Evolutionary conservation across 345 rosid genomes (phyloP).

Genomic region (Pugionium dolabratum): DNA sequence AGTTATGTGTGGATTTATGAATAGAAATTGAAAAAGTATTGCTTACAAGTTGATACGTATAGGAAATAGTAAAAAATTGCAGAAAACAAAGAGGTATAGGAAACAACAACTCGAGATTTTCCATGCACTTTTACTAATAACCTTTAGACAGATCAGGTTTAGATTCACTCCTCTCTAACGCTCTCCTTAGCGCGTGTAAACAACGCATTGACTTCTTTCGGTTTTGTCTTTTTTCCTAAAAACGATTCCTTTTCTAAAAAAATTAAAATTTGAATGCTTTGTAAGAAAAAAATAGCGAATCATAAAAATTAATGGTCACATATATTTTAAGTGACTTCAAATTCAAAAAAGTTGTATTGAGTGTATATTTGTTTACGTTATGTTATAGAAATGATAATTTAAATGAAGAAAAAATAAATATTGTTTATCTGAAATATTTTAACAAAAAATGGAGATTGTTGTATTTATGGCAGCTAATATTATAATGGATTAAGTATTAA

Average conservation of each 20-base stretch:
- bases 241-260: too few species aligned
- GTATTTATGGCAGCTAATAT: neutral
- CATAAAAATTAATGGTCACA: too few species aligned
- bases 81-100: slow-evolving; percentile 36
- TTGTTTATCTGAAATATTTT: neutral
- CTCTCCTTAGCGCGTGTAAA: slow-evolving; percentile 25
- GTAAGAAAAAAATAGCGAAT: too few species aligned
- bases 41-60: slow-evolving; percentile 43
- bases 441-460: slow-evolving; percentile 23
- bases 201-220: too few species aligned
- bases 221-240: too few species aligned
- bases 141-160: slow-evolving; percentile 30
- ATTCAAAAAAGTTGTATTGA: too few species aligned
- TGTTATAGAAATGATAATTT: neutral
- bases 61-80: slow-evolving; percentile 36
- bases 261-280: too few species aligned
- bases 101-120: slow-evolving; percentile 45
- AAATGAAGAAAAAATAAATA: too few species aligned
- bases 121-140: slow-evolving; percentile 46
- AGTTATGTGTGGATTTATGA: too few species aligned
- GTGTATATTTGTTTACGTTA: too few species aligned
- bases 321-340: too few species aligned
- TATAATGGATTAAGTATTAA: neutral
- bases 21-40: slow-evolving; percentile 6
- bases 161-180: slow-evolving; percentile 24